Conservation (phyloP, 2,329 filamentous ascomycete species). For the Pseudopyrenochaeta lycopersici region DNA sequence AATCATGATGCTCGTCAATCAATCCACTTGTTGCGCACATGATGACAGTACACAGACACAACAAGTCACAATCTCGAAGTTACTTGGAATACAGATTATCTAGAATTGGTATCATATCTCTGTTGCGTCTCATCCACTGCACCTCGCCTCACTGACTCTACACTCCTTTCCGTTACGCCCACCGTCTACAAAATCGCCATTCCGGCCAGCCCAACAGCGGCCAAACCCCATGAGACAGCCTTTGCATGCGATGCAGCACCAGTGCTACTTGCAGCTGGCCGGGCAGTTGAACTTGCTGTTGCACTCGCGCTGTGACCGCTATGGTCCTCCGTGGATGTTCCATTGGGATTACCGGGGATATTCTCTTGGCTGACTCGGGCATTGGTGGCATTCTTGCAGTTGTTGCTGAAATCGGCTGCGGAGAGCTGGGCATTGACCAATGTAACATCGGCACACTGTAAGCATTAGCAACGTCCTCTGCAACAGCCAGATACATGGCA, state of each 20-base stretch:
- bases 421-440: conserved; percentile 64
- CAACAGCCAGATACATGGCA: not conserved
- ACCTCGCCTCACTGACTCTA: not conserved
- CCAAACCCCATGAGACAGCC: conserved; percentile 44
- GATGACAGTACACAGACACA: too few relatives aligned
- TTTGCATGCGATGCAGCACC: conserved; percentile 42
- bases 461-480: conserved; percentile 3
- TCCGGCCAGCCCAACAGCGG: conserved; percentile 45
- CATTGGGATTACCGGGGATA: conserved; percentile 58
- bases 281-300: conserved; percentile 19
- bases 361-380: conserved; percentile 56
- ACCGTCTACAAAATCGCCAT: conserved; percentile 35
- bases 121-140: not conserved
- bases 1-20: too few relatives aligned
- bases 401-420: conserved; percentile 53
- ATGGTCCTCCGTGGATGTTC: conserved; percentile 38
- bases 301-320: conserved; percentile 31
- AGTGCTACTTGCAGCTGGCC: conserved; percentile 19
- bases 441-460: conserved; percentile 76
- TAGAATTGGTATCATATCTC: conserved; percentile 1
- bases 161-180: not conserved
- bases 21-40: too few relatives aligned
- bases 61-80: too few relatives aligned
- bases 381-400: conserved; percentile 68
- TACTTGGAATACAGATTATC: too few relatives aligned